Percentiles rank a stretch among this genome's conserved stretches.
These are phyloP conservation scores for Neurospora sublineolata DNA, from an alignment of 495 filamentous ascomycete species.

Conservation along the genomic window DNA sequence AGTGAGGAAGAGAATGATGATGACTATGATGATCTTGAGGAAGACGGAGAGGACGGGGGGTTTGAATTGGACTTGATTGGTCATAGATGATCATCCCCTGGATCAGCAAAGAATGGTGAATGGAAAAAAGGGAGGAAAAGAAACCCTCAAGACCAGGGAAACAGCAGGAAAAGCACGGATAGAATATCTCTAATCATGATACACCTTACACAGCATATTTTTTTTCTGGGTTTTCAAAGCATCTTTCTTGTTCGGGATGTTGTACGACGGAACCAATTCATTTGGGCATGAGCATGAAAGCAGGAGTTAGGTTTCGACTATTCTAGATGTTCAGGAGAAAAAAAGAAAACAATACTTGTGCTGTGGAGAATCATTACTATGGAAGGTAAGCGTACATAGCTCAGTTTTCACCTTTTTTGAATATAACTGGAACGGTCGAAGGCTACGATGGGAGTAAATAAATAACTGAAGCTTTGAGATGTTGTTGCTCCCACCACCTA, in stretches of 20 bases:
- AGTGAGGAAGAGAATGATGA: slow-evolving; percentile 42
- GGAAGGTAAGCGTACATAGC: too few relatives aligned
- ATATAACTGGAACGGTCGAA: too few relatives aligned
- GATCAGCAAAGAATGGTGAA: background rate
- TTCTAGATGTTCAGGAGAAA: too few relatives aligned
- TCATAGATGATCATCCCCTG: slow-evolving; percentile 38
- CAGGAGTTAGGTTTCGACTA: too few relatives aligned
- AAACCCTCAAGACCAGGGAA: background rate
- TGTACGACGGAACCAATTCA: background rate
- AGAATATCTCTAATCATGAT: background rate
- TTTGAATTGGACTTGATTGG: slow-evolving; percentile 59
- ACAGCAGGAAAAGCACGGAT: background rate
- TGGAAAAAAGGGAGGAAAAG: background rate
- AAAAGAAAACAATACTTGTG: too few relatives aligned
- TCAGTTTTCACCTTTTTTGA: too few relatives aligned
- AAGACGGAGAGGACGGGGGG: slow-evolving; percentile 32
- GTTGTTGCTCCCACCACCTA: too few relatives aligned
- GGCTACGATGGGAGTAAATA: too few relatives aligned
- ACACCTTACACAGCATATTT: background rate
- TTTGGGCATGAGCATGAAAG: too few relatives aligned
- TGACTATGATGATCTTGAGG: slow-evolving; percentile 18
- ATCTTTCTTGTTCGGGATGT: background rate
- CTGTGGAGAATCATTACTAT: too few relatives aligned
- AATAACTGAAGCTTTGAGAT: too few relatives aligned
- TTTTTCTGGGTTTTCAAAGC: too few relatives aligned